These are phyloP conservation scores for Fagus sylvatica DNA, from an alignment of 306 rosid genomes.

Conservation along the genomic window DNA sequence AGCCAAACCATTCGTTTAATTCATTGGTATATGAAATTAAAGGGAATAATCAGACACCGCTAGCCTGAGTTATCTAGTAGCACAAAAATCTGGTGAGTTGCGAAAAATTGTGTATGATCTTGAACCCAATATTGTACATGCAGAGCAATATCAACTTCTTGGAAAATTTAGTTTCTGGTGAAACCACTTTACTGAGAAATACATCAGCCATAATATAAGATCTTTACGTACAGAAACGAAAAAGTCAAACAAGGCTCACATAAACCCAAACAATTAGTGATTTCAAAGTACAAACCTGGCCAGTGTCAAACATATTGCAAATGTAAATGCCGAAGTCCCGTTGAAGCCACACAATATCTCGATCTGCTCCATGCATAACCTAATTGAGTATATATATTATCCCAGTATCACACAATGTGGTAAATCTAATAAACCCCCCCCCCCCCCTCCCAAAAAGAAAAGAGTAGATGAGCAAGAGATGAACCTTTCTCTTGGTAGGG, in stretches of 20 bases:
- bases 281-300: constrained; percentile 67
- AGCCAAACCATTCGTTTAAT: neutral
- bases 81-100: neutral
- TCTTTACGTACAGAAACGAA: constrained; percentile 1
- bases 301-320: constrained; percentile 93
- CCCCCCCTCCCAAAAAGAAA: neutral
- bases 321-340: constrained; percentile 94
- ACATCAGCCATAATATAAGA: neutral
- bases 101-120: neutral
- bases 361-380: constrained; percentile 99
- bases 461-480: constrained; percentile 2
- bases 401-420: constrained; percentile 19
- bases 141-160: constrained; percentile 1
- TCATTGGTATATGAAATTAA: neutral
- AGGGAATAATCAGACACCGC: no score
- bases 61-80: neutral
- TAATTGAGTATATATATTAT: constrained; percentile 39
- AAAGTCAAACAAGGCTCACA: neutral
- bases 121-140: neutral
- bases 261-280: constrained; percentile 13
- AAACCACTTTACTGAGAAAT: neutral
- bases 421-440: neutral
- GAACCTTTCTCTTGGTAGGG: constrained; percentile 89
- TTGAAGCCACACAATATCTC: constrained; percentile 90
- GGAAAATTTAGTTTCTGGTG: neutral